Base-by-base conservation (phyloP, 2,329 filamentous ascomycete genomes). In the Lizonia empirigonia region DNA sequence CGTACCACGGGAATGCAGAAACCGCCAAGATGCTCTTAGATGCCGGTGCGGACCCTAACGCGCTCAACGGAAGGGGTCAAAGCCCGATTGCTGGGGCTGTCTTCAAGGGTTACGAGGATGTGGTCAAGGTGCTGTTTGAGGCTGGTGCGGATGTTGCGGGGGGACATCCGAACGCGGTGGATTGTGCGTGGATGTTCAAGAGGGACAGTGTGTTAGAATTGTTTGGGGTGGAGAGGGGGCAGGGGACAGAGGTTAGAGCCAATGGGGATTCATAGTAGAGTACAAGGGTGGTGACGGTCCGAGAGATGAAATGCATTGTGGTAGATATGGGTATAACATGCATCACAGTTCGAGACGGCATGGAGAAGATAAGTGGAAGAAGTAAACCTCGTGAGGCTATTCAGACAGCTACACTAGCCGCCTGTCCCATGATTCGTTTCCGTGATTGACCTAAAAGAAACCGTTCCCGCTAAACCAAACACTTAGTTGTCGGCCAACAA, bases 61-160 rank as follows among this genome's bases (percentile, higher is more conserved):
- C 81, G 1, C 64, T 89, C 22, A 90, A 90, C 56, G 87, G 86
- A 54, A 74, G 82, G 35, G 84, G 84, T 0, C 88, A 90, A 72
- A 88, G 85, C 55, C 84, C 85, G 0, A 76, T 90, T 3, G 86
- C 87, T 0, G 87, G 88, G 0, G 87, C 87, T 0, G 84, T 90
- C 7, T 90, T 90, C 70, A 90, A 90, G 71, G 83, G 83, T 9
- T 85, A 87, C 64, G 80, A 82, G 46, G 82, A 80, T 4, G 83
- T 90, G 2, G 80, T 90, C 8, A 81, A 82, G 67, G 80, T 74
- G 29, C 44, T 82, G 53, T 71, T 73, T 47, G 73, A 77, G 32
- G 70, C 63, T 1, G 76, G 74, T 2, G 77, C 76, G 45, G 74
- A 78, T 63, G 38, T 76, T 4, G 47, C 55, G 18, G 62, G 63